Evolutionary conservation across 768 basidiomycete species (phyloP).

Genomic region (Sarcomyxa edulis): DNA sequence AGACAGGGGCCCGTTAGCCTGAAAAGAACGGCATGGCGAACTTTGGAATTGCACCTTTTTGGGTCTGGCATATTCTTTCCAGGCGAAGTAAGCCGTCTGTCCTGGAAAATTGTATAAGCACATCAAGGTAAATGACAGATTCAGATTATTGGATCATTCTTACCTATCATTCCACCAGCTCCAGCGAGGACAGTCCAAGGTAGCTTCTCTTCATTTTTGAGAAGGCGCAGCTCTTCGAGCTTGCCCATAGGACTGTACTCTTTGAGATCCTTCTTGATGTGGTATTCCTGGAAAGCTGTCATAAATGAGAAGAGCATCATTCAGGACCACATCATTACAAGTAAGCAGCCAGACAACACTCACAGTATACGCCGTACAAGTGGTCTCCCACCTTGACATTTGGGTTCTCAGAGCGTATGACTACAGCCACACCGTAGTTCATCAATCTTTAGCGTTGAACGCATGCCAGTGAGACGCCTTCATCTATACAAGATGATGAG

Average conservation of each 20-base stretch:
- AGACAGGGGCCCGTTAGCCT: neutral
- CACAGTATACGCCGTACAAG: slow-evolving; percentile 29
- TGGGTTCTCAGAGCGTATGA: slow-evolving; percentile 29
- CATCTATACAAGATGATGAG: too few species aligned
- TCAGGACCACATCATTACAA: neutral
- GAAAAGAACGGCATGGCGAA: neutral
- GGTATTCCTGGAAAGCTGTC: slow-evolving; percentile 37
- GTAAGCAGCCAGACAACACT: slow-evolving; percentile 4
- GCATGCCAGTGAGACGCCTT: too few species aligned
- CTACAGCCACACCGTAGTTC: too few species aligned
- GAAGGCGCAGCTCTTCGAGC: slow-evolving; percentile 11
- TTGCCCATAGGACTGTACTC: neutral
- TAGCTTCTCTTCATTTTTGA: slow-evolving; percentile 37
- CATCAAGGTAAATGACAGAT: neutral
- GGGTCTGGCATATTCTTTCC: slow-evolving; percentile 33
- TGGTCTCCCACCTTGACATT: slow-evolving; percentile 32
- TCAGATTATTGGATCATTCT: slow-evolving; percentile 12
- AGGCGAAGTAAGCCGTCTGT: slow-evolving; percentile 32
- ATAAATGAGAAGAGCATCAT: neutral
- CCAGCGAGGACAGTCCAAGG: slow-evolving; percentile 48
- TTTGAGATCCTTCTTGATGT: slow-evolving; percentile 17
- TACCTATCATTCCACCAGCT: slow-evolving; percentile 50
- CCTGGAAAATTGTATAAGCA: slow-evolving; percentile 15
- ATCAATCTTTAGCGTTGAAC: too few species aligned
- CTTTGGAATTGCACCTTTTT: slow-evolving; percentile 23